Evolutionary conservation across 257 asterid species (phyloP), one percentile per base, ranked within the genome.

Genomic region (Dorcoceras hygrometricum): DNA sequence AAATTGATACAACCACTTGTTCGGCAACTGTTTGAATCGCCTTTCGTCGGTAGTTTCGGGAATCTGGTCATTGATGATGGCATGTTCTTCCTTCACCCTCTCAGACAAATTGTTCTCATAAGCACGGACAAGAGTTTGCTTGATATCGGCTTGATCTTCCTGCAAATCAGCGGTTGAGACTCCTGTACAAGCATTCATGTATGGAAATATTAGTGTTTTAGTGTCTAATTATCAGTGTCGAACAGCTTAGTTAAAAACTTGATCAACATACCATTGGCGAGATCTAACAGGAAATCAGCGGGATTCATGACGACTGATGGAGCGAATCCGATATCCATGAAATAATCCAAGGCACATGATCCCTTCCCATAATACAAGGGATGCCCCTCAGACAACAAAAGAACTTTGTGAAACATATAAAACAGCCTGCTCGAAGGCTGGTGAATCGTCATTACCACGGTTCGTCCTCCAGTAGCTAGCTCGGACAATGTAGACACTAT

Each of bases 351-450:
- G 1, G 68, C 91, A 11, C 39, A 53, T 0, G 62, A 63, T 0
- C 95, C 91, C 70, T 70, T 85, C 18, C 97, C 96, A 34, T 71
- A 88, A 62, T 80, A 91, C 79, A 88, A 60, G 0, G 89, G 84
- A 57, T 83, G 84, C 26, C 96, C 97, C 36, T 91, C 96, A 0
- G 87, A 84, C 64, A 88, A 34, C 72, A 91, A 9, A 12, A 91
- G 69, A 1, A 91, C 89, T 81, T 86, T 88, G 27, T 91, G 93
- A 67, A 88, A 91, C 96, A 82, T 77, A 51, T 91, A 87, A 57
- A 69, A 91, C 27, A 91, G 46, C 77, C 94, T 76, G 25, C 97
- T 86, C 25, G 96, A 88, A 22, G 97, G 97, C 75, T 91, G 96
- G 58, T 91, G 97, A 43, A 91, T 86, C 6, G 97, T 84, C 93